Evolutionary conservation across 2,329 filamentous ascomycete genomes (phyloP).

Genomic region (Coniochaeta sp.): DNA sequence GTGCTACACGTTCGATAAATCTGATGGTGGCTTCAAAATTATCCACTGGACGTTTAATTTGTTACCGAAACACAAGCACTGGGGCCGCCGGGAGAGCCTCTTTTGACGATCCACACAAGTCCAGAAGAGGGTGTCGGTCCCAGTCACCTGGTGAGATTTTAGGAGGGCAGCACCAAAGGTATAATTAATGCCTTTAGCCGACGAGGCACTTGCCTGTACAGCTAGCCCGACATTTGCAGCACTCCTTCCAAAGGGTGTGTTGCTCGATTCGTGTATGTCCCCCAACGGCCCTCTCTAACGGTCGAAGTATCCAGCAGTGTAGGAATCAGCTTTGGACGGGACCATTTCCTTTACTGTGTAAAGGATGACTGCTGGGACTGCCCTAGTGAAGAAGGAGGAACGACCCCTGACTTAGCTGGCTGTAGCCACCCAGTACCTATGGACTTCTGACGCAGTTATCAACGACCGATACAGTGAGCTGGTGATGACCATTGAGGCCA

Average conservation of each 20-base stretch:
- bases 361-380: too few species aligned
- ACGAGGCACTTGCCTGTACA: neutral
- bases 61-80: neutral
- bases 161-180: conserved; percentile 4
- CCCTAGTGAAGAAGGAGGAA: too few species aligned
- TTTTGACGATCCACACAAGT: neutral
- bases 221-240: conserved; percentile 12
- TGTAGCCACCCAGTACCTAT: neutral
- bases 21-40: neutral
- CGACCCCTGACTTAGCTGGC: neutral
- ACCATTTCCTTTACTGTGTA: too few species aligned
- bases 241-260: neutral
- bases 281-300: neutral
- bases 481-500: neutral
- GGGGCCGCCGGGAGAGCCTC: neutral
- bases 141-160: conserved; percentile 3
- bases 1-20: neutral
- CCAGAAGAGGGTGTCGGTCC: neutral
- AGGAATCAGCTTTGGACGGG: neutral
- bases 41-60: neutral
- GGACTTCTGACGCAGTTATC: neutral
- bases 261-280: neutral
- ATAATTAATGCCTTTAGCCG: conserved; percentile 9
- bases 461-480: neutral
- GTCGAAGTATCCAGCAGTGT: neutral